Conservation (phyloP, 2,329 filamentous ascomycete species). For the Nannizzia gypsea region DNA sequence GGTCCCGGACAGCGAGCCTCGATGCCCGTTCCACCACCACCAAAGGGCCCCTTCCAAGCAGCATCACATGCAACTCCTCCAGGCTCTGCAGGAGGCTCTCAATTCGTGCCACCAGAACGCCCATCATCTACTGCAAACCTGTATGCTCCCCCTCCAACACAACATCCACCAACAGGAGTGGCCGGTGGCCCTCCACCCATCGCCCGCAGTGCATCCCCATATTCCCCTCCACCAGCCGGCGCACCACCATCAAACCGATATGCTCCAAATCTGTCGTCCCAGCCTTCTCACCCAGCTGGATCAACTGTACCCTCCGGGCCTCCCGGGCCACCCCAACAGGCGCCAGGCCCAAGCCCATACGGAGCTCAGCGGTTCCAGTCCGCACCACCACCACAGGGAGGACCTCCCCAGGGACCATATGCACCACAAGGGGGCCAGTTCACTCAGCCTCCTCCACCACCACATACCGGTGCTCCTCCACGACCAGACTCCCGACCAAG, state of each 20-base stretch:
- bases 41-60: constrained; percentile 9
- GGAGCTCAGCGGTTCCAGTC: constrained; percentile 29
- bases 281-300: constrained; percentile 39
- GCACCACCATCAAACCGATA: constrained; percentile 65
- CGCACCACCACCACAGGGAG: constrained; percentile 17
- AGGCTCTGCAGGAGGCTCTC: constrained; percentile 44
- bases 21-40: constrained; percentile 13
- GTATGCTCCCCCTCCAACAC: constrained; percentile 49
- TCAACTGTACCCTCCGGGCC: constrained; percentile 34
- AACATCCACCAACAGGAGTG: constrained; percentile 22
- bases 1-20: constrained; percentile 40
- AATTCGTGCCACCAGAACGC: constrained; percentile 38
- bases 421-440: neutral
- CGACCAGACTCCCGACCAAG: constrained; percentile 38
- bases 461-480: constrained; percentile 24
- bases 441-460: constrained; percentile 15
- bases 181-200: constrained; percentile 42
- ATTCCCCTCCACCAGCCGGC: constrained; percentile 63
- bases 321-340: constrained; percentile 50
- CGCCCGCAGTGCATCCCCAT: constrained; percentile 69
- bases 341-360: constrained; percentile 32
- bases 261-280: constrained; percentile 44
- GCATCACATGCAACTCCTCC: constrained; percentile 67
- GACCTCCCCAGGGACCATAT: constrained; percentile 12
- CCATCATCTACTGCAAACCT: constrained; percentile 47